Conservation (phyloP, 345 rosid genomes). For the Laguncularia racemosa region DNA sequence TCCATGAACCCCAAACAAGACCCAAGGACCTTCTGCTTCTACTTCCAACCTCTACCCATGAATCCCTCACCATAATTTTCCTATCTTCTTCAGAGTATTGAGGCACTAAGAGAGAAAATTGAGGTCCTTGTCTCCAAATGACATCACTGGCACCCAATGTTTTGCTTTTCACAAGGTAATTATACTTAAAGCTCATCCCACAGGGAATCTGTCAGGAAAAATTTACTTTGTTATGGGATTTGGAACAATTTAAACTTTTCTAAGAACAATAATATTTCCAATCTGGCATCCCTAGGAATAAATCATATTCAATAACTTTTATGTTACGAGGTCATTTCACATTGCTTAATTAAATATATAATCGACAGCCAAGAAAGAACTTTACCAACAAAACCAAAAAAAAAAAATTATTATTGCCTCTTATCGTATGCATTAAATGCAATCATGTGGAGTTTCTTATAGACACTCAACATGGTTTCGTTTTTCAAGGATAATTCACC, state of each 20-base stretch:
- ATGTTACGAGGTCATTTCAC: no score
- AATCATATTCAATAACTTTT: no score
- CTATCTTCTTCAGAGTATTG: slow-evolving; percentile 26
- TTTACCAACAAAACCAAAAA: no score
- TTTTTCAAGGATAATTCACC: not conserved
- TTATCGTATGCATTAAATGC: no score
- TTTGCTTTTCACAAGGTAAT: slow-evolving; percentile 55
- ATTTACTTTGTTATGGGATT: slow-evolving; percentile 4
- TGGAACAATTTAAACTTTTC: slow-evolving; percentile 1
- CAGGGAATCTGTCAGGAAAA: slow-evolving; percentile 48
- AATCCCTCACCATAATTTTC: slow-evolving; percentile 63
- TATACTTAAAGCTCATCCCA: slow-evolving; percentile 81
- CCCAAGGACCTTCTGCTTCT: slow-evolving; percentile 23
- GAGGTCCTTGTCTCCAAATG: slow-evolving; percentile 85
- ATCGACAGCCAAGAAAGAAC: no score
- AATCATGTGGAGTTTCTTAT: no score
- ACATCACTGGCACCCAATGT: slow-evolving; percentile 37
- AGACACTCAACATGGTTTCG: not conserved
- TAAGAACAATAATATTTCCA: not conserved
- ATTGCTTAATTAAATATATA: no score
- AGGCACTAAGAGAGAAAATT: slow-evolving; percentile 66
- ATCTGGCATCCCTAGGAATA: no score
- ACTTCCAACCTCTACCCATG: slow-evolving; percentile 49
- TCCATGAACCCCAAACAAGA: slow-evolving; percentile 74
- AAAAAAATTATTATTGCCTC: no score